These are phyloP conservation scores for Colletotrichum horii DNA, from an alignment of 2,329 filamentous ascomycete species.

Conservation along the genomic window DNA sequence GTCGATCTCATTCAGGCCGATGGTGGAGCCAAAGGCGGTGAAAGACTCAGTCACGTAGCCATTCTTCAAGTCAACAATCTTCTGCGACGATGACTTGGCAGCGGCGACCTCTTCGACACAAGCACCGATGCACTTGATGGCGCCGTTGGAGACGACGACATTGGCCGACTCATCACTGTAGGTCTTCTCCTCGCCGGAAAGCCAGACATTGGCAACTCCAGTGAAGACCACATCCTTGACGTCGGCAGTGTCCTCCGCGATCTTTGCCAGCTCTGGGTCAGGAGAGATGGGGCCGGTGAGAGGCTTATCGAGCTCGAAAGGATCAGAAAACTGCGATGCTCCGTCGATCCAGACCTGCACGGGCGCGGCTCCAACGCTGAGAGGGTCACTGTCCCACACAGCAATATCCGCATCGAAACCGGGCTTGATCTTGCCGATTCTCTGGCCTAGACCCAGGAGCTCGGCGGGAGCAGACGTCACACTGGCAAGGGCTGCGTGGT, in stretches of 20 bases:
- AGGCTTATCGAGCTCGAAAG: constrained; percentile 60
- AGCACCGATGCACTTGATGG: constrained; percentile 59
- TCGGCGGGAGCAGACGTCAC: constrained; percentile 66
- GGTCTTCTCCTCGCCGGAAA: constrained; percentile 44
- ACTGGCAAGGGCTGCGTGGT: constrained; percentile 62
- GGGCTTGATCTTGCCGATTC: constrained; percentile 65
- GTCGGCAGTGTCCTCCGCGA: constrained; percentile 44
- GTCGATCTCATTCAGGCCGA: constrained; percentile 70
- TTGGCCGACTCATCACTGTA: constrained; percentile 38
- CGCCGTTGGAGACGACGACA: constrained; percentile 58
- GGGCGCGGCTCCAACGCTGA: constrained; percentile 63
- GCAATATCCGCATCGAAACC: constrained; percentile 67
- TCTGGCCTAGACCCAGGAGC: constrained; percentile 59
- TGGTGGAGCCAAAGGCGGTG: constrained; percentile 62
- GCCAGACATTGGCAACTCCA: constrained; percentile 57
- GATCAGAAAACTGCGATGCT: constrained; percentile 59
- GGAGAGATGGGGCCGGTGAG: constrained; percentile 40
- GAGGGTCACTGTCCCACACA: constrained; percentile 67
- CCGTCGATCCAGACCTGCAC: constrained; percentile 71
- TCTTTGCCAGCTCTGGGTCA: constrained; percentile 42
- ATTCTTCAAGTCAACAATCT: constrained; percentile 55
- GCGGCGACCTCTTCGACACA: constrained; percentile 51
- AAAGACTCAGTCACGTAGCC: constrained; percentile 67
- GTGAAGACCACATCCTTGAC: constrained; percentile 56
- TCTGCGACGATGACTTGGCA: constrained; percentile 36